phyloP scores from a whole-genome alignment of 208 protist genomes.

The Crithidia expoeki region DNA sequence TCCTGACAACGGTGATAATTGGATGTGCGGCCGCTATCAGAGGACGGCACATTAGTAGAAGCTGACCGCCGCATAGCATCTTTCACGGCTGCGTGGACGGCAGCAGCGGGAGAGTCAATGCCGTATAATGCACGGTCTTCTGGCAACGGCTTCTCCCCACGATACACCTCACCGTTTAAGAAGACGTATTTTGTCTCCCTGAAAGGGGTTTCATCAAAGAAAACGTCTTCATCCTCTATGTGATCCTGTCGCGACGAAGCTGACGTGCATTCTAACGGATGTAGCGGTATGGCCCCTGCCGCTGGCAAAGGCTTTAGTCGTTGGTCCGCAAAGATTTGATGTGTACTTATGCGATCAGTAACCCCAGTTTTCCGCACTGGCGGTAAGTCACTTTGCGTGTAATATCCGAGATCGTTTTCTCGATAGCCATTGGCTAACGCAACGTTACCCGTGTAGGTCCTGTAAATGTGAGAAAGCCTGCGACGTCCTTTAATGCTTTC shows the following conservation, averaged over 20 bases:
- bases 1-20: not conserved
- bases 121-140: constrained; percentile 15
- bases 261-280: not conserved
- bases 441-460: not conserved
- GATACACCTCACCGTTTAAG: constrained; percentile 15
- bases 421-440: not conserved
- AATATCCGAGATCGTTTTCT: not conserved
- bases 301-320: constrained; percentile 3
- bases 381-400: not conserved
- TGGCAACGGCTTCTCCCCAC: not conserved
- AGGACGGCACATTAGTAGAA: not conserved
- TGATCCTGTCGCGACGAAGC: not conserved
- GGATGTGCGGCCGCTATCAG: not conserved
- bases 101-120: constrained; percentile 8
- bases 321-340: constrained; percentile 8
- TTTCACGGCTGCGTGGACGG: constrained; percentile 11
- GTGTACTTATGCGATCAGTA: constrained; percentile 4
- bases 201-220: constrained; percentile 24
- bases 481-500: constrained; percentile 18
- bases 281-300: constrained; percentile 5
- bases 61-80: not conserved
- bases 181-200: constrained; percentile 6
- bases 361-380: constrained; percentile 15
- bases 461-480: constrained; percentile 1
- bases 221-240: not conserved